phyloP scores from a whole-genome alignment of 2,329 filamentous ascomycete genomes.

The Aureobasidium sp. region DNA sequence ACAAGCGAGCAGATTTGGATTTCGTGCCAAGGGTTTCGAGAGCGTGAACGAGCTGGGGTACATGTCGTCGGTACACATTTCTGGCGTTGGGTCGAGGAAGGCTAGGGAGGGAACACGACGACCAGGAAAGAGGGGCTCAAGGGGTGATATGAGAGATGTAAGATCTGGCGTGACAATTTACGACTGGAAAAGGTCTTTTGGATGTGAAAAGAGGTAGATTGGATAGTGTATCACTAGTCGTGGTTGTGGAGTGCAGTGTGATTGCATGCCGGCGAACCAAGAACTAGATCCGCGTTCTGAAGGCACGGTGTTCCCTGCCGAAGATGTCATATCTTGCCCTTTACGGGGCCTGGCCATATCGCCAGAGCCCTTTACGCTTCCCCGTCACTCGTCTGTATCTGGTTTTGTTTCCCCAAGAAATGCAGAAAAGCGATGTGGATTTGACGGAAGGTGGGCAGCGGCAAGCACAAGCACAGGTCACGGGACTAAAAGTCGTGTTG shows the following conservation, averaged over 20 bases:
- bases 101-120: not conserved
- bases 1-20: constrained; percentile 12
- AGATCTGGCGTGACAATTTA: constrained; percentile 1
- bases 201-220: constrained; percentile 3
- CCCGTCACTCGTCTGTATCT: not conserved
- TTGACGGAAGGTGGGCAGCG: not conserved
- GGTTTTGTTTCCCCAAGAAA: not conserved
- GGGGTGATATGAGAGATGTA: not conserved
- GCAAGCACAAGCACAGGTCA: constrained; percentile 2
- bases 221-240: constrained; percentile 13
- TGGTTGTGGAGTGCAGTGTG: constrained; percentile 15
- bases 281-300: constrained; percentile 15
- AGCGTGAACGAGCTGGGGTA: constrained; percentile 1
- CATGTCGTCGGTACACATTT: constrained; percentile 4
- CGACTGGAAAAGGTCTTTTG: not conserved
- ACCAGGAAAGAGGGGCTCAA: not conserved
- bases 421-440: not conserved
- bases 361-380: not conserved
- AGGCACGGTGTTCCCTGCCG: constrained; percentile 12
- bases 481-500: not conserved
- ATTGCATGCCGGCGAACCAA: constrained; percentile 13
- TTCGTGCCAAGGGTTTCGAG: constrained; percentile 6
- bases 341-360: constrained; percentile 2
- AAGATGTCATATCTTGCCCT: constrained; percentile 10
- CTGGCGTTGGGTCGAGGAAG: not conserved